Base-by-base conservation (phyloP, 805 yeast genomes). In the Candida quercuum region DNA sequence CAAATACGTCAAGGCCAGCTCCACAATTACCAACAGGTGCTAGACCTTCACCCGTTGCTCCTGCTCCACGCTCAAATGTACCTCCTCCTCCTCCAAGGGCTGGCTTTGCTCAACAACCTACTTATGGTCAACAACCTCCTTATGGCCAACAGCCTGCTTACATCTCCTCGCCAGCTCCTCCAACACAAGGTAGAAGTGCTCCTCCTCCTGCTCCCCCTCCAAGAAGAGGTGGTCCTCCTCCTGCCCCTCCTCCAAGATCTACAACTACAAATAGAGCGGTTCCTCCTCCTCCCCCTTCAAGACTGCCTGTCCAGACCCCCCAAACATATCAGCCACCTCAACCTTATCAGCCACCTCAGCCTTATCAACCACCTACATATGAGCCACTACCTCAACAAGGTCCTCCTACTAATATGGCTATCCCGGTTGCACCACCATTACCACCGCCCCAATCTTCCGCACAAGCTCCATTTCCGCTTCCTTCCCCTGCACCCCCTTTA, bases 61-160 rank as follows among this genome's bases (percentile, higher is more conserved):
- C 29, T 33, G 37, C 26, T 14, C 5, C 18, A 26, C 24, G 37
- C 17, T 30, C 27, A 26, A 19, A 35, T 4, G 16, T 35, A 5
- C 38, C 43, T 15, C 39, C 57, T 8, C 57, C 63, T 13, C 62
- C 61, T 7, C 61, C 62, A 15, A 54, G 64, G 20, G 39, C 37
- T 15, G 36, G 18, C 4, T 26, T 6, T 14, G 29, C 18, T 6
- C 29, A 26, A 15, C 29, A 5, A 26, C 5, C 6, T 9, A n/a
- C 29, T 4, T 26, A 12, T 14, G 29, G 29, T 6, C 29, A 26
- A 15, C 29, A 5, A 26, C 5, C 6, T 9, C 6, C 29, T 9
- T 26, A 19, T 19, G 14, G 24, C 23, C 32, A 19, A 19, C 17
- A 14, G 6, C 17, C 28, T 10, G 28, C 7, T 11, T 14, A 25